These are phyloP conservation scores for Rauvolfia tetraphylla DNA, from an alignment of 257 asterid genomes.

Conservation along the genomic window DNA sequence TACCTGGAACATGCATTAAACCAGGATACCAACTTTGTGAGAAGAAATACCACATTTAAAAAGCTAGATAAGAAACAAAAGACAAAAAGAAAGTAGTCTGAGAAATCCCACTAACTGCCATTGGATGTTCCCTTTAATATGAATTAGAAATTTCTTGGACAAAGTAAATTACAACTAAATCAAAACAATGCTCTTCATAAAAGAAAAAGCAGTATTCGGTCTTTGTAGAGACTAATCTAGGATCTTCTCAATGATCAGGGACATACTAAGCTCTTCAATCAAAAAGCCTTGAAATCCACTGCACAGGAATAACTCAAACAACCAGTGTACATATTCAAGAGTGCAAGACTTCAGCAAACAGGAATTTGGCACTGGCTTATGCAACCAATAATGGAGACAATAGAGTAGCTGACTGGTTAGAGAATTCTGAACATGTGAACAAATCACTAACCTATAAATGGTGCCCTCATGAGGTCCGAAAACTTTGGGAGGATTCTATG, in stretches of 20 bases:
- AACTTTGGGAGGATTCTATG: not conserved
- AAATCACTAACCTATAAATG: not conserved
- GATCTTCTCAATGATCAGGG: not conserved
- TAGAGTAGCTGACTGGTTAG: not conserved
- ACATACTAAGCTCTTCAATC: not conserved
- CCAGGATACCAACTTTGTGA: not conserved
- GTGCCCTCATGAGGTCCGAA: not conserved
- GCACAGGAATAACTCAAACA: not conserved
- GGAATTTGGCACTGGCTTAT: not conserved
- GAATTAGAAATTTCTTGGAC: not conserved
- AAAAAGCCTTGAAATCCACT: not conserved
- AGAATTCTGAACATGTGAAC: not conserved
- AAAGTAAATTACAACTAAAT: not conserved
- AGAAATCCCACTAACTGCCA: slow-evolving; percentile 2
- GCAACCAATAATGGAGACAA: not conserved
- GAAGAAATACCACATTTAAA: not conserved
- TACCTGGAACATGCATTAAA: slow-evolving; percentile 25
- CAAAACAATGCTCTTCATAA: not conserved
- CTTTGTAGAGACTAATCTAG: not conserved
- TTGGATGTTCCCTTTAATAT: not conserved
- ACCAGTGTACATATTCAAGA: not conserved
- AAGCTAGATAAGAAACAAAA: not conserved
- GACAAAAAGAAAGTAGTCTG: not conserved
- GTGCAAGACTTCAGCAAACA: not conserved
- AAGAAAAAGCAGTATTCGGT: not conserved